Conservation (phyloP, 2,329 filamentous ascomycete genomes). For the Colletotrichum somersetense region DNA sequence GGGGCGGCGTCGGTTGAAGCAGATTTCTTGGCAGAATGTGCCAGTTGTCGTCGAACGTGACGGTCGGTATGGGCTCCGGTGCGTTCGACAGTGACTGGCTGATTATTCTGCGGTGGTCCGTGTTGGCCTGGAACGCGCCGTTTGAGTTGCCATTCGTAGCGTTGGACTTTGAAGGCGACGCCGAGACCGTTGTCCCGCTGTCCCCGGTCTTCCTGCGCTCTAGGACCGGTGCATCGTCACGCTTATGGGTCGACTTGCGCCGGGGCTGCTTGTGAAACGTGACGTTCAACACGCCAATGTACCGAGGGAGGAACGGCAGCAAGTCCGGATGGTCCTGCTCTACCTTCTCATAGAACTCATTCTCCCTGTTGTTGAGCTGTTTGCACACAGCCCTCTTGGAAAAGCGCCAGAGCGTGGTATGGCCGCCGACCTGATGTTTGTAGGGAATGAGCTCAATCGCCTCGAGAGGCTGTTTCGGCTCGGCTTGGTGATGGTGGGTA, state of each 20-base stretch:
- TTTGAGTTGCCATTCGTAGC: slow-evolving; percentile 11
- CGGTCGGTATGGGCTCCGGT: slow-evolving; percentile 81
- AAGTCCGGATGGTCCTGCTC: slow-evolving; percentile 92
- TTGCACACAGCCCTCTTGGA: slow-evolving; percentile 97
- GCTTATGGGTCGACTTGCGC: slow-evolving; percentile 68
- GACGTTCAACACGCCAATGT: slow-evolving; percentile 96
- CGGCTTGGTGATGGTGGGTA: slow-evolving; percentile 64
- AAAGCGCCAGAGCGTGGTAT: slow-evolving; percentile 96
- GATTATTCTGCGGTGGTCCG: slow-evolving; percentile 61
- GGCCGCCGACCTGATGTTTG: slow-evolving; percentile 95
- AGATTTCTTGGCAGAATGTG: slow-evolving; percentile 92
- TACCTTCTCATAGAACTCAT: slow-evolving; percentile 98
- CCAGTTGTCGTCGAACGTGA: slow-evolving; percentile 93
- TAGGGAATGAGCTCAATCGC: slow-evolving; percentile 98
- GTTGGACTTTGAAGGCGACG: slow-evolving; percentile 23
- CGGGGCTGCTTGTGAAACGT: slow-evolving; percentile 90
- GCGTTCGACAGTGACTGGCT: slow-evolving; percentile 81
- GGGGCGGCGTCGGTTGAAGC: slow-evolving; percentile 70
- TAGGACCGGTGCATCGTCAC: slow-evolving; percentile 56
- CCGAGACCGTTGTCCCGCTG: slow-evolving; percentile 3
- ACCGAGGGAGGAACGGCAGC: slow-evolving; percentile 92
- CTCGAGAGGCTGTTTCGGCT: slow-evolving; percentile 75
- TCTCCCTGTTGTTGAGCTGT: slow-evolving; percentile 96
- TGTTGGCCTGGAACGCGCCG: slow-evolving; percentile 23
- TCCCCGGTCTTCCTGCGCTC: slow-evolving; percentile 43